Conservation (phyloP, 805 yeast genomes). For the Jamesozyma rosinii region DNA sequence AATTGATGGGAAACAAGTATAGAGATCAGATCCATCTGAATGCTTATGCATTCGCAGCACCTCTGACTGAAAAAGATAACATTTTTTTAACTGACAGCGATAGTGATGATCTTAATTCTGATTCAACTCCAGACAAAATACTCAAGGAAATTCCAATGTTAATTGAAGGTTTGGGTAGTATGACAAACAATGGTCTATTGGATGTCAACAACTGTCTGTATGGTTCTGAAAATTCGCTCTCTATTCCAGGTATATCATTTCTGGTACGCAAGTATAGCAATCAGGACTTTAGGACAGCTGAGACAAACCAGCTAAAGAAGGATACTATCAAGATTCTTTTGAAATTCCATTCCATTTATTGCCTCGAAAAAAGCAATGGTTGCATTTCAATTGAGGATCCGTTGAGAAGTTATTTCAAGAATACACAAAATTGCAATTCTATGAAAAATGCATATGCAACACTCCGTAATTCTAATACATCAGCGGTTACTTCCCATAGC, state of each 20-base stretch:
- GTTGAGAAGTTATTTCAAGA: conserved; percentile 16
- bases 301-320: conserved; percentile 14
- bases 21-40: conserved; percentile 18
- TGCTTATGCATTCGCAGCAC: conserved; percentile 10
- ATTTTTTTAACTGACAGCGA: not conserved
- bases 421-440: conserved; percentile 1
- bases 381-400: conserved; percentile 23
- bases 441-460: not conserved
- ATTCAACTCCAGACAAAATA: not conserved
- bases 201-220: conserved; percentile 26
- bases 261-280: conserved; percentile 12
- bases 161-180: conserved; percentile 1
- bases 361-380: conserved; percentile 18
- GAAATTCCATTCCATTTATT: conserved; percentile 22
- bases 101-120: not conserved
- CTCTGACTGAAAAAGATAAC: not conserved
- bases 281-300: not conserved
- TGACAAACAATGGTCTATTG: conserved; percentile 17
- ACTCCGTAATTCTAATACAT: too few species aligned
- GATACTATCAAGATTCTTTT: conserved; percentile 24
- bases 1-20: conserved; percentile 24
- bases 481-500: not conserved
- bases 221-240: conserved; percentile 20
- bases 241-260: conserved; percentile 25
- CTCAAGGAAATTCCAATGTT: not conserved